These are phyloP conservation scores for Tephrocybe rancida DNA, from an alignment of 768 basidiomycete species.

Conservation along the genomic window DNA sequence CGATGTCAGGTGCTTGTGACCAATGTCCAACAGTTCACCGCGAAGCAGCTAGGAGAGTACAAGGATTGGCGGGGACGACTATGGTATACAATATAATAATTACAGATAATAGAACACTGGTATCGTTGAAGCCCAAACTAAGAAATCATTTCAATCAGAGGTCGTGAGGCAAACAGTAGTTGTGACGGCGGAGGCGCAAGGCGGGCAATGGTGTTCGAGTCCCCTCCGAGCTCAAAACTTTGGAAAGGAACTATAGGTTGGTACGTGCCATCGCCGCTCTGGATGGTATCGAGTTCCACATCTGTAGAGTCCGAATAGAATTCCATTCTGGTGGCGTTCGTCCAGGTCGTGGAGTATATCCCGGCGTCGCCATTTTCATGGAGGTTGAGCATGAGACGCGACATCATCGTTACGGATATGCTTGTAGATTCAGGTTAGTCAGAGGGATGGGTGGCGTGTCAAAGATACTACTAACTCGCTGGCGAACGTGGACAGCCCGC, in stretches of 20 bases:
- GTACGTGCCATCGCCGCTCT: constrained; percentile 17
- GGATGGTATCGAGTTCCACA: constrained; percentile 30
- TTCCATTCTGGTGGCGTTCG: constrained; percentile 19
- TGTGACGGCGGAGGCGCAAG: too few relatives aligned
- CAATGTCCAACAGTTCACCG: too few relatives aligned
- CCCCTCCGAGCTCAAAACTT: neutral
- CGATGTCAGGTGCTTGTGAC: too few relatives aligned
- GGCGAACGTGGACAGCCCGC: constrained; percentile 51
- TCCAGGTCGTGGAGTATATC: constrained; percentile 27
- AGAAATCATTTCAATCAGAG: too few relatives aligned
- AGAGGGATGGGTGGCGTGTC: neutral
- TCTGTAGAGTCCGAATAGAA: constrained; percentile 5
- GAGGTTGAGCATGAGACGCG: constrained; percentile 58
- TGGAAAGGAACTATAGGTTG: neutral
- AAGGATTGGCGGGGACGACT: neutral
- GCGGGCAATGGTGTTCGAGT: too few relatives aligned
- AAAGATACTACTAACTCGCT: constrained; percentile 38
- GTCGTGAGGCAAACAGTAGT: too few relatives aligned
- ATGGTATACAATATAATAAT: neutral
- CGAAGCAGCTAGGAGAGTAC: too few relatives aligned
- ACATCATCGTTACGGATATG: constrained; percentile 54
- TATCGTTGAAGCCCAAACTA: too few relatives aligned
- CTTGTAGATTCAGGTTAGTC: constrained; percentile 25
- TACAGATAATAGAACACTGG: neutral
- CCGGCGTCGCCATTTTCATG: constrained; percentile 41